phyloP scores from a whole-genome alignment of 805 yeast species.

The Candida tibetensis region DNA sequence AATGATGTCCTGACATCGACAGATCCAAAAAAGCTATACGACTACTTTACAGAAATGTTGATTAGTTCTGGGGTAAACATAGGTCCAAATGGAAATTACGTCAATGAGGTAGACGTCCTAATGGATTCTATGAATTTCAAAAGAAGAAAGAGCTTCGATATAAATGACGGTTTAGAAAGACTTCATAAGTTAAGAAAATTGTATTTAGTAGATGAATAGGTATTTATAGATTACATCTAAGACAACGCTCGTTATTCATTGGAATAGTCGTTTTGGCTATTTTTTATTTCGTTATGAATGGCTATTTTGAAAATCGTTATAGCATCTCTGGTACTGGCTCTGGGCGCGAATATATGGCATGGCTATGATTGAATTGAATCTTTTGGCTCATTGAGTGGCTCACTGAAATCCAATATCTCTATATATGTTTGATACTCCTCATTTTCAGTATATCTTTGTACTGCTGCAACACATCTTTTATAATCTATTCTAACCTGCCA shows the following conservation, averaged over 20 bases:
- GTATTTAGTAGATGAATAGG: constrained; percentile 22
- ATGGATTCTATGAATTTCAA: constrained; percentile 10
- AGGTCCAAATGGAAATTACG: constrained; percentile 26
- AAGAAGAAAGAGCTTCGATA: constrained; percentile 24
- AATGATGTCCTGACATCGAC: constrained; percentile 12
- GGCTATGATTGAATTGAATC: no score
- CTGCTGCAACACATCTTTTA: constrained; percentile 86
- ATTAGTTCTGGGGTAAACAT: constrained; percentile 19
- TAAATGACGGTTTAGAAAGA: constrained; percentile 32
- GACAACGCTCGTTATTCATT: no score
- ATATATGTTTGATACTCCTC: constrained; percentile 63
- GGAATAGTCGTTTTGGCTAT: no score
- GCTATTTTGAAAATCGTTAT: no score
- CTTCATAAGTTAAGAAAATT: constrained; percentile 34
- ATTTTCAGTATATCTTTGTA: constrained; percentile 49
- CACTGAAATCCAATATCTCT: constrained; percentile 81
- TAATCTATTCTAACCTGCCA: constrained; percentile 94
- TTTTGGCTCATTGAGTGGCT: constrained; percentile 13
- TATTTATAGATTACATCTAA: background rate
- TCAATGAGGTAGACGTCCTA: constrained; percentile 10
- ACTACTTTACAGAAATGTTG: constrained; percentile 25
- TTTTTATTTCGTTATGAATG: no score
- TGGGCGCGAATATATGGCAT: no score
- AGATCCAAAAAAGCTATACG: constrained; percentile 6
- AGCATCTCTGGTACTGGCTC: no score